Percentiles rank a stretch among this genome's conserved stretches.
phyloP scores from a whole-genome alignment of 352 stramenopile species.

The Globisporangium orthogonon region DNA sequence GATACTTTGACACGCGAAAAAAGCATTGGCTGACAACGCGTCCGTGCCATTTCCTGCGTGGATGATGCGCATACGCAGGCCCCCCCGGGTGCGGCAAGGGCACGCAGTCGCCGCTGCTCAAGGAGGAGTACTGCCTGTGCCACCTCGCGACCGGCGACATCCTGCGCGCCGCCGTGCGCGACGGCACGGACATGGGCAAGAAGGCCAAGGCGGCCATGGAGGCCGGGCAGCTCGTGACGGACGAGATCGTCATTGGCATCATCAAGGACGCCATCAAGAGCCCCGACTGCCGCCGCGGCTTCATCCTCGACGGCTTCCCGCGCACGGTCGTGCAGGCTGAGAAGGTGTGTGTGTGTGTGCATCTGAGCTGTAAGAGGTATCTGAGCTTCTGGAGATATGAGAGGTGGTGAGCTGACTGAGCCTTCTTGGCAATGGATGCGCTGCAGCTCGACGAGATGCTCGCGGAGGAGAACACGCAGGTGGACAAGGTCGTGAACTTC shows the following conservation, averaged over 20 bases:
- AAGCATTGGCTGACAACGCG: slow-evolving; percentile 6
- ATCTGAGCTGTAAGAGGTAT: background rate
- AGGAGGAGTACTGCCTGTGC: slow-evolving; percentile 96
- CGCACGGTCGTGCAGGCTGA: slow-evolving; percentile 97
- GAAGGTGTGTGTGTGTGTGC: slow-evolving; percentile 47
- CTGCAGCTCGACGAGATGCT: slow-evolving; percentile 95
- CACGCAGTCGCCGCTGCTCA: slow-evolving; percentile 97
- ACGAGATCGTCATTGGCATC: slow-evolving; percentile 99
- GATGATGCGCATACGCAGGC: slow-evolving; percentile 21
- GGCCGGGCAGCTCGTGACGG: slow-evolving; percentile 88
- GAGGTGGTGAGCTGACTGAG: background rate
- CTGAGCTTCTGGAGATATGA: background rate
- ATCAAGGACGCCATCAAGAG: slow-evolving; percentile 98
- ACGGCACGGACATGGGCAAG: slow-evolving; percentile 96
- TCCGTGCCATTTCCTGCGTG: too few species aligned
- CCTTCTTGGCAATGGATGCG: background rate
- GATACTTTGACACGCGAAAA: background rate
- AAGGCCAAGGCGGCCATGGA: slow-evolving; percentile 99
- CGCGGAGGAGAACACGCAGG: slow-evolving; percentile 74
- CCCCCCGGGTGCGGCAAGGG: slow-evolving; percentile 97
- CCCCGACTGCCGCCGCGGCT: slow-evolving; percentile 96
- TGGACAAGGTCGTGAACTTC: slow-evolving; percentile 94
- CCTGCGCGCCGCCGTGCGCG: slow-evolving; percentile 94
- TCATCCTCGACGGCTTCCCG: slow-evolving; percentile 99
- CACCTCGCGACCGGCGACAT: slow-evolving; percentile 99